Conservation (phyloP, 768 basidiomycete species). For the Pleurotus ostreatus region DNA sequence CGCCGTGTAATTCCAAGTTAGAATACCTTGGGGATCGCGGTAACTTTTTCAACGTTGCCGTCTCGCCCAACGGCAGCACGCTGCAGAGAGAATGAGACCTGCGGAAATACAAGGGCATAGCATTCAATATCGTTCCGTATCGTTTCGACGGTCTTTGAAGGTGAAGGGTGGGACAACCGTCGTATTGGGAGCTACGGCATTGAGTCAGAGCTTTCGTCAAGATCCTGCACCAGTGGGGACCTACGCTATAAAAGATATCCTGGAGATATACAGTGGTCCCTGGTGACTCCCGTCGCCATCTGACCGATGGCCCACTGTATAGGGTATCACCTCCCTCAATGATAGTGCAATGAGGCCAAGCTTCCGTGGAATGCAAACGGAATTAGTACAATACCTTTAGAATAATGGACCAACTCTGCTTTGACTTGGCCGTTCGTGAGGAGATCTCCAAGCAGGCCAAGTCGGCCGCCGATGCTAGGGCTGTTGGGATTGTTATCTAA, state of each 20-base stretch:
- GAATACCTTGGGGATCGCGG: slow-evolving; percentile 65
- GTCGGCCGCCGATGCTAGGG: slow-evolving; percentile 80
- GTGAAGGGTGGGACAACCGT: slow-evolving; percentile 62
- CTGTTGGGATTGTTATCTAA: slow-evolving; percentile 32
- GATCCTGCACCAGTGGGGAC: slow-evolving; percentile 18
- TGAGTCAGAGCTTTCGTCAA: slow-evolving; percentile 7
- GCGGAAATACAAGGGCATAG: slow-evolving; percentile 69
- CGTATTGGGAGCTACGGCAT: slow-evolving; percentile 70
- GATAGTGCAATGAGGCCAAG: neutral
- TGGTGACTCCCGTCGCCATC: slow-evolving; percentile 66
- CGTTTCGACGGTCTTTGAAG: slow-evolving; percentile 56
- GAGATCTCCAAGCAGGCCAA: slow-evolving; percentile 79
- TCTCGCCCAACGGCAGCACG: slow-evolving; percentile 35
- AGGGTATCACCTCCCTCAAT: slow-evolving; percentile 59
- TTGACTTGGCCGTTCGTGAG: slow-evolving; percentile 61
- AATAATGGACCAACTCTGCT: slow-evolving; percentile 73
- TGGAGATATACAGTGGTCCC: slow-evolving; percentile 84
- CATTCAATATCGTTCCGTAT: slow-evolving; percentile 71
- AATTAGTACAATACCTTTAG: slow-evolving; percentile 50
- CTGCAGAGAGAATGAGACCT: slow-evolving; percentile 67
- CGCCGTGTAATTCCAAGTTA: slow-evolving; percentile 9
- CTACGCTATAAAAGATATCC: slow-evolving; percentile 87
- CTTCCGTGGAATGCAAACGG: too few species aligned
- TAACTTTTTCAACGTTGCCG: slow-evolving; percentile 34
- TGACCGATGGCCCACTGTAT: slow-evolving; percentile 68